Percentiles rank a stretch among this genome's conserved stretches.
Evolutionary conservation across 257 asterid species (phyloP).

Genomic region (Solanum rostratum): DNA sequence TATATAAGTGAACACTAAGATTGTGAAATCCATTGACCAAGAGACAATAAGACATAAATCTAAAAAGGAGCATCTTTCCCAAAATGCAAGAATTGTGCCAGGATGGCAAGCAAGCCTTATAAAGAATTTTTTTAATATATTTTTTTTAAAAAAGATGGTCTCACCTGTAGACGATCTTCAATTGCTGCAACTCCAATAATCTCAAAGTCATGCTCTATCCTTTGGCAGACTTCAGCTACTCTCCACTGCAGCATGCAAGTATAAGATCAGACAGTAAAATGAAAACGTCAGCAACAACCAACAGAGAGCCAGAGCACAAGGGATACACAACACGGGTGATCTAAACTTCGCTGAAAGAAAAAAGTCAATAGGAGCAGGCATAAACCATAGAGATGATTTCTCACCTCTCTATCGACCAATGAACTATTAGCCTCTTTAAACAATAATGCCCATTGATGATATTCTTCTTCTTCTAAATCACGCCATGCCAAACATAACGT

Average conservation of each 20-base stretch:
- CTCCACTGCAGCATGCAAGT: slow-evolving; percentile 50
- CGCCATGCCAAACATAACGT: slow-evolving; percentile 98
- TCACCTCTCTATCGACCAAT: slow-evolving; percentile 92
- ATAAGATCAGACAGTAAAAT: neutral
- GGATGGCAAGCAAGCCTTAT: neutral
- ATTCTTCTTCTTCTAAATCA: slow-evolving; percentile 66
- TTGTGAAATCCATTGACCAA: slow-evolving; percentile 4
- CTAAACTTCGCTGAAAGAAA: neutral
- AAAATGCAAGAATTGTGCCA: neutral
- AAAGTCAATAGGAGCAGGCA: neutral
- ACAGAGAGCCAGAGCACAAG: neutral
- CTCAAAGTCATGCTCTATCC: slow-evolving; percentile 77
- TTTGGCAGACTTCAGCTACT: slow-evolving; percentile 95
- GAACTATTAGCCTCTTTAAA: slow-evolving; percentile 95
- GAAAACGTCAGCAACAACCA: neutral
- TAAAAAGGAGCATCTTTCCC: neutral
- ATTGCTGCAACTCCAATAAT: slow-evolving; percentile 97
- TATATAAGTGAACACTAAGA: slow-evolving; percentile 4
- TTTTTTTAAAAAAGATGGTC: neutral
- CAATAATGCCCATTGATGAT: slow-evolving; percentile 81
- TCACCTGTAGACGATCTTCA: slow-evolving; percentile 96
- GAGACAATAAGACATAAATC: neutral
- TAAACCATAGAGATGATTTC: neutral
- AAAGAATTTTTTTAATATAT: neutral
- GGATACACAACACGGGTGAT: neutral